These are phyloP conservation scores for Iberis amara DNA, from an alignment of 441 rosid genomes.

Conservation along the genomic window DNA sequence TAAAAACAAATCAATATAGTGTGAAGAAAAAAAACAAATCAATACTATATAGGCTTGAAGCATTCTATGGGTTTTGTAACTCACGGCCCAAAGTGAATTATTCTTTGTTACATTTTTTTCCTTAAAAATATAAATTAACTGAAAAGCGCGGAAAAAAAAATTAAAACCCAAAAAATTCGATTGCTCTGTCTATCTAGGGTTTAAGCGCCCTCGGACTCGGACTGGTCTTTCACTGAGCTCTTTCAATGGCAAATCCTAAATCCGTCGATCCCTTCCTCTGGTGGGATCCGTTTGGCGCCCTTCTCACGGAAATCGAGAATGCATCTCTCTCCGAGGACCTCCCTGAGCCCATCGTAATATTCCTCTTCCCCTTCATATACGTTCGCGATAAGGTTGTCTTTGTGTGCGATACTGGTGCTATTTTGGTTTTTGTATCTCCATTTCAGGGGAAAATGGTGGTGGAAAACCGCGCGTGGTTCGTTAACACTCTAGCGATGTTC, in stretches of 20 bases:
- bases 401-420: not conserved
- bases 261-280: slow-evolving; percentile 63
- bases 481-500: slow-evolving; percentile 51
- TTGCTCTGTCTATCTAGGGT: slow-evolving; percentile 36
- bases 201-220: slow-evolving; percentile 26
- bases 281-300: slow-evolving; percentile 72
- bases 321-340: slow-evolving; percentile 53
- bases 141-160: slow-evolving; percentile 22
- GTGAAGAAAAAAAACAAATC: too few relatives aligned
- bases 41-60: not conserved
- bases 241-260: slow-evolving; percentile 47
- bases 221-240: slow-evolving; percentile 15
- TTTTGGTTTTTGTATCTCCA: not conserved
- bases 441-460: slow-evolving; percentile 64
- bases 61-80: too few relatives aligned
- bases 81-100: slow-evolving; percentile 14
- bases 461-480: slow-evolving; percentile 71
- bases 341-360: slow-evolving; percentile 45
- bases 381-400: not conserved
- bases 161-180: slow-evolving; percentile 12
- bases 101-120: not conserved
- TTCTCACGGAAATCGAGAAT: slow-evolving; percentile 63
- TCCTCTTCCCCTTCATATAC: slow-evolving; percentile 7
- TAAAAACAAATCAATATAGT: too few relatives aligned
- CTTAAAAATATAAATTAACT: not conserved